Conservation (phyloP, 164 flowering plant genomes). For the Aristolochia contorta region DNA sequence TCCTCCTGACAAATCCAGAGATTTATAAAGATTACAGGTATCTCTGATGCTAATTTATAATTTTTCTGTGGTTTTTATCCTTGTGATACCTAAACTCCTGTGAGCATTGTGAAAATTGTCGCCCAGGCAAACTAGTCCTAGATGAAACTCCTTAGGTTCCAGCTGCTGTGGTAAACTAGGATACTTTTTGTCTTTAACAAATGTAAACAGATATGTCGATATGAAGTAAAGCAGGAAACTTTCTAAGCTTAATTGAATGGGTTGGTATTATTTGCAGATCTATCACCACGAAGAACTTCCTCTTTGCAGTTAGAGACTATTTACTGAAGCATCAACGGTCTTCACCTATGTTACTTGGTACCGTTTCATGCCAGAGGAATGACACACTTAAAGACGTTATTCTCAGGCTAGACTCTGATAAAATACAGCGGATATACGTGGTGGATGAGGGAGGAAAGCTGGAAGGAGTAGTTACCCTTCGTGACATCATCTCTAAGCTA, state of each 20-base stretch:
- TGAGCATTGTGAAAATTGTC: neutral
- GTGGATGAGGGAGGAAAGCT: constrained; percentile 55
- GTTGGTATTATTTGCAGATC: constrained; percentile 34
- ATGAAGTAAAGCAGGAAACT: neutral
- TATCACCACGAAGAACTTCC: constrained; percentile 75
- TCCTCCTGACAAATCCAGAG: constrained; percentile 80
- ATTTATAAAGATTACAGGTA: constrained; percentile 86
- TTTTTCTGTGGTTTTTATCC: neutral
- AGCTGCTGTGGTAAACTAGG: neutral
- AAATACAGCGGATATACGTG: constrained; percentile 82
- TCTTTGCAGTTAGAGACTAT: constrained; percentile 49
- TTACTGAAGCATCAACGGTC: constrained; percentile 36
- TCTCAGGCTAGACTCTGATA: constrained; percentile 49
- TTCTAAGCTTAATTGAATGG: neutral
- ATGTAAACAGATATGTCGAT: neutral
- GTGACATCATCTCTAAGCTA: constrained; percentile 93
- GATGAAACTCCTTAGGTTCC: neutral
- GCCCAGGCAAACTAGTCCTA: neutral
- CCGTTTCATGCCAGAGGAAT: constrained; percentile 56
- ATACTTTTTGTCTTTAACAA: neutral
- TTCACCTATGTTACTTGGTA: constrained; percentile 43
- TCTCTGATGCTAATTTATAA: neutral
- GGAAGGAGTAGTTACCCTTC: constrained; percentile 84
- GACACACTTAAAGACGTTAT: constrained; percentile 64
- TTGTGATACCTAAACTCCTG: neutral